Evolutionary conservation across 192 early-diverging fungal genomes (phyloP), one percentile per base, ranked within the genome.

Genomic region (Geranomyces michiganensis): DNA sequence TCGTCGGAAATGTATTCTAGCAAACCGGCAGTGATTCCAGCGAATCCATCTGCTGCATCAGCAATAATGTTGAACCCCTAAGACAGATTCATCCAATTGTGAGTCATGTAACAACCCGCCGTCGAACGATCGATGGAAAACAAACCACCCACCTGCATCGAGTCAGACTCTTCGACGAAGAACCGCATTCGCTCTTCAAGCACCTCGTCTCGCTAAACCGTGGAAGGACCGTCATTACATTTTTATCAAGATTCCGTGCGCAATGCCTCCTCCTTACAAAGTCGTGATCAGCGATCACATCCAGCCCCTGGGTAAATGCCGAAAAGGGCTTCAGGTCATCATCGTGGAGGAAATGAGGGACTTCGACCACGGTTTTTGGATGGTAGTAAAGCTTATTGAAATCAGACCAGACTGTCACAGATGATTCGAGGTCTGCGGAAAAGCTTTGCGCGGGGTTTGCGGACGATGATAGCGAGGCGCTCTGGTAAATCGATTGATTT

Each of bases 341-440:
- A 41, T 78, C 85, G 78, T 85, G 85, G 61, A 79, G 62, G 10
- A 86, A 83, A 0, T 83, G 77, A 1, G 80, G 79, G 21, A 91
- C 66, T 22, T 82, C 72, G 33, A 74, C 56, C 0, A 85, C 31
- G 19, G 91, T 85, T 24, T 90, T 84, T 53, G 89, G 90, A 63
- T 92, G 90, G 75, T 89, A 94, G 65, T 84, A 92, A 19, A 88
- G 80, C 32, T 87, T 84, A 73, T 87, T 91, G 73, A 86, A 93
- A 68, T 98, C 94, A 0, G 94, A 89, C 94, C 95, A 96, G 17
- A 79, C 82, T 41, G 76, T 75, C 41, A 86, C 84, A 21, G 73
- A 71, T 19, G 67, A 67, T 27, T 92, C 86, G 36, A 92, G 68
- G 21, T 84, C 67, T n/a, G 80, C 56, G 21, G 82, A 65, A 45